Conservation (phyloP, 805 yeast species). For the Brettanomyces anomalus region DNA sequence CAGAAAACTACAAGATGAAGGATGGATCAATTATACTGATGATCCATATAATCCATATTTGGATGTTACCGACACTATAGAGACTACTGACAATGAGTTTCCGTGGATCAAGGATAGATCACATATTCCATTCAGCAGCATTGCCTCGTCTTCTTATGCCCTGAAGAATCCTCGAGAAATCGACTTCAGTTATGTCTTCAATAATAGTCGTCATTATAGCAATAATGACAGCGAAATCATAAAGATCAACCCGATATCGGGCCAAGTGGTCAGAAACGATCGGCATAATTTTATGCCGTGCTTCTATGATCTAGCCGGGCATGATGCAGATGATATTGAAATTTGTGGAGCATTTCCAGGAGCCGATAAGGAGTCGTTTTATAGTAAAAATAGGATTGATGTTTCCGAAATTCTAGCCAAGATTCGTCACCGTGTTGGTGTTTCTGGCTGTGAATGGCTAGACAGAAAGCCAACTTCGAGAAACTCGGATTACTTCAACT, state of each 20-base stretch:
- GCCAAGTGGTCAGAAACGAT: constrained; percentile 38
- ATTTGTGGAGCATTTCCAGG: neutral
- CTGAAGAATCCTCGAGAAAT: constrained; percentile 51
- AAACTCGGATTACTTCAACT: constrained; percentile 24
- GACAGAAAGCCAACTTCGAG: constrained; percentile 52
- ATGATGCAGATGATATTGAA: constrained; percentile 11
- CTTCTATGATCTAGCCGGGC: constrained; percentile 31
- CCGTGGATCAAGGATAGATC: constrained; percentile 36
- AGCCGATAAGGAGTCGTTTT: constrained; percentile 4
- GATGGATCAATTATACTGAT: constrained; percentile 80
- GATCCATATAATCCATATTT: constrained; percentile 78
- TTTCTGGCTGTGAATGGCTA: constrained; percentile 59
- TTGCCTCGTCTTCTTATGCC: constrained; percentile 59
- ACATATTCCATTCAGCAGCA: constrained; percentile 75
- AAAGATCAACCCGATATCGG: constrained; percentile 38
- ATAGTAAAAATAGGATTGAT: constrained; percentile 17
- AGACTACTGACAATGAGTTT: constrained; percentile 11
- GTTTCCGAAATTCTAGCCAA: constrained; percentile 46
- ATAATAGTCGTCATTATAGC: constrained; percentile 32
- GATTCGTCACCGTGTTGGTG: constrained; percentile 66
- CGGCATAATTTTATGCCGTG: constrained; percentile 29
- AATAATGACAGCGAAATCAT: constrained; percentile 19
- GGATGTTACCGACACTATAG: constrained; percentile 50
- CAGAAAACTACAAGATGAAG: constrained; percentile 58
- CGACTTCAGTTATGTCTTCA: constrained; percentile 35